Percentiles rank a stretch among this genome's conserved stretches.
phyloP scores from a whole-genome alignment of 805 yeast genomes.

The Monosporozyma aerobia region DNA sequence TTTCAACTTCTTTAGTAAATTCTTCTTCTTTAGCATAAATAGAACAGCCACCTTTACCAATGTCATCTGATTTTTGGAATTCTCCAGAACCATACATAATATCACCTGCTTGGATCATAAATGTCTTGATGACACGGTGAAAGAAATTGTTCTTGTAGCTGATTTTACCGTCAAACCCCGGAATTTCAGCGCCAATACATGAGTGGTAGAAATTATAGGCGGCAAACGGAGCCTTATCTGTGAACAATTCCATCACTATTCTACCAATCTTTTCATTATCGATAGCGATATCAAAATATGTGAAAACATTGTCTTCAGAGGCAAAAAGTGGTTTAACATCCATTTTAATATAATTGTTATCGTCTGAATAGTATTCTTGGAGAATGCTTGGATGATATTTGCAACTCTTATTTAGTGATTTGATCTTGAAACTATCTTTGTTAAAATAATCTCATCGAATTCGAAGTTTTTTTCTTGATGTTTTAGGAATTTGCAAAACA shows the following conservation, averaged over 20 bases:
- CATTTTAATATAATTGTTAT: neutral
- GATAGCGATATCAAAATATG: constrained; percentile 46
- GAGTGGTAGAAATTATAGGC: constrained; percentile 41
- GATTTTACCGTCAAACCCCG: constrained; percentile 18
- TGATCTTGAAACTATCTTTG: neutral
- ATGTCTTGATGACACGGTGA: constrained; percentile 58
- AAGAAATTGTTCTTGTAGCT: constrained; percentile 40
- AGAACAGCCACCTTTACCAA: constrained; percentile 41
- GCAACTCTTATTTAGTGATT: neutral
- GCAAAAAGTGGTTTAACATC: neutral
- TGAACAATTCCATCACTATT: constrained; percentile 47
- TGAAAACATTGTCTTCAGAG: constrained; percentile 4
- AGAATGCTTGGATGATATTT: neutral
- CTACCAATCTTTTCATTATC: constrained; percentile 41
- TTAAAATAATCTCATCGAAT: neutral
- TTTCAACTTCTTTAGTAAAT: constrained; percentile 9
- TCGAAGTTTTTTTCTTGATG: neutral
- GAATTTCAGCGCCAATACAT: constrained; percentile 31
- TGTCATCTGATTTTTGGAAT: constrained; percentile 16
- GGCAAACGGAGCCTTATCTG: constrained; percentile 47
- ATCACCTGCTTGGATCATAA: constrained; percentile 66
- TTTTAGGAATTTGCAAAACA: neutral
- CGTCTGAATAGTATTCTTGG: neutral
- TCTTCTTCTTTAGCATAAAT: constrained; percentile 29
- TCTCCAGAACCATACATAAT: constrained; percentile 32